These are phyloP conservation scores for Lecanosticta acicola DNA, from an alignment of 2,329 filamentous ascomycete species.

Conservation along the genomic window DNA sequence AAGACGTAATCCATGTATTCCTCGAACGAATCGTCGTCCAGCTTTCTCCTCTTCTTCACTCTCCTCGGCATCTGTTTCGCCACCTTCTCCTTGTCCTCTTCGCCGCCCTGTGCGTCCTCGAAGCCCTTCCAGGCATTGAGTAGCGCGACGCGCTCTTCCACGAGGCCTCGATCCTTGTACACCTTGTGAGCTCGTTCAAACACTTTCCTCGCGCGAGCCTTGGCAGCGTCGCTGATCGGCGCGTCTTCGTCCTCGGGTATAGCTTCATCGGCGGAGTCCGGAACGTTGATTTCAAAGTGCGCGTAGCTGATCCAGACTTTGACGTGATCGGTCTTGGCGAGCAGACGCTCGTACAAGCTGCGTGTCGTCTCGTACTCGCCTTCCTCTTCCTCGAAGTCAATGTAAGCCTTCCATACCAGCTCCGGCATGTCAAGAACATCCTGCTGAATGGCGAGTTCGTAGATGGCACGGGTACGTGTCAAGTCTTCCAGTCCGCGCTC, in stretches of 20 bases:
- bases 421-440: slow-evolving; percentile 92
- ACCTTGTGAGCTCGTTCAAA: slow-evolving; percentile 80
- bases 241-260: slow-evolving; percentile 53
- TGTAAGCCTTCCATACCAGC: slow-evolving; percentile 94
- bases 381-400: slow-evolving; percentile 96
- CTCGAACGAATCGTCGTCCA: slow-evolving; percentile 91
- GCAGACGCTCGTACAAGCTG: slow-evolving; percentile 77
- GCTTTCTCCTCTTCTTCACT: slow-evolving; percentile 84
- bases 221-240: slow-evolving; percentile 74
- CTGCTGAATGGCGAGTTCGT: slow-evolving; percentile 81
- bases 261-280: slow-evolving; percentile 62
- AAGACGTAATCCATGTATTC: slow-evolving; percentile 98
- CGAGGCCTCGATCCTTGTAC: slow-evolving; percentile 85
- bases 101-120: slow-evolving; percentile 74
- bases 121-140: slow-evolving; percentile 91
- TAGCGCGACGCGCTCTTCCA: slow-evolving; percentile 86
- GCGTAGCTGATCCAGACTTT: slow-evolving; percentile 99
- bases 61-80: slow-evolving; percentile 89
- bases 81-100: slow-evolving; percentile 71
- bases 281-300: slow-evolving; percentile 95
- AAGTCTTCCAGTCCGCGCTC: slow-evolving; percentile 87
- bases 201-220: slow-evolving; percentile 70
- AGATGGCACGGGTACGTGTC: slow-evolving; percentile 82
- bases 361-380: slow-evolving; percentile 72
- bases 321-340: slow-evolving; percentile 94